Evolutionary conservation across 2,329 filamentous ascomycete genomes (phyloP).

Genomic region (Colletotrichum karsti): DNA sequence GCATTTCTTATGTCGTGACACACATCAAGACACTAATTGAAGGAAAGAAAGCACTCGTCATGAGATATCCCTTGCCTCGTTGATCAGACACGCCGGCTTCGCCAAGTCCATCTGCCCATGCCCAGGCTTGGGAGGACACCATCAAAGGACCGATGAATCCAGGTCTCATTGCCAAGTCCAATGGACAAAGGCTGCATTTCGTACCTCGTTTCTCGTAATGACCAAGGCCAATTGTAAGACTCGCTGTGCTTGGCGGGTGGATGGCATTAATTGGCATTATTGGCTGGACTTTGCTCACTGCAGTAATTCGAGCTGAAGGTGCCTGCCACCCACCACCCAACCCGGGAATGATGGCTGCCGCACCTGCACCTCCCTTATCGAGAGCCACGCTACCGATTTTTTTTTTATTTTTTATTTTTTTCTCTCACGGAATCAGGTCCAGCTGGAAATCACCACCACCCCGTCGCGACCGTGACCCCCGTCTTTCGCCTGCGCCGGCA

Average conservation of each 20-base stretch:
- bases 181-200: conserved; percentile 13
- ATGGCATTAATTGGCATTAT: conserved; percentile 16
- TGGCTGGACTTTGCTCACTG: background rate
- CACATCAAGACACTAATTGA: background rate
- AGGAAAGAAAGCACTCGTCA: background rate
- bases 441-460: background rate
- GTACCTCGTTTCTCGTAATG: background rate
- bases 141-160: background rate
- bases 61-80: background rate
- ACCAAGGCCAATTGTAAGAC: too few relatives aligned
- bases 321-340: background rate
- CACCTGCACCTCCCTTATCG: background rate
- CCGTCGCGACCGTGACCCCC: background rate
- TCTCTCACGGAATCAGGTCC: background rate
- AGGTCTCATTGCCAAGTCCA: conserved; percentile 11
- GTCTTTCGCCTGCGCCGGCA: background rate
- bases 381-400: background rate
- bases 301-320: background rate
- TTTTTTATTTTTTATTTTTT: background rate
- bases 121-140: background rate
- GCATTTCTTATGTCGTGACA: background rate
- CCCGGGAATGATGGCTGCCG: conserved; percentile 4
- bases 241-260: conserved; percentile 1
- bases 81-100: background rate
- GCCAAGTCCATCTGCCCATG: background rate